Percentiles rank a stretch among this genome's conserved stretches.
Evolutionary conservation across 345 rosid species (phyloP).

Genomic region (Ceriops tagal): DNA sequence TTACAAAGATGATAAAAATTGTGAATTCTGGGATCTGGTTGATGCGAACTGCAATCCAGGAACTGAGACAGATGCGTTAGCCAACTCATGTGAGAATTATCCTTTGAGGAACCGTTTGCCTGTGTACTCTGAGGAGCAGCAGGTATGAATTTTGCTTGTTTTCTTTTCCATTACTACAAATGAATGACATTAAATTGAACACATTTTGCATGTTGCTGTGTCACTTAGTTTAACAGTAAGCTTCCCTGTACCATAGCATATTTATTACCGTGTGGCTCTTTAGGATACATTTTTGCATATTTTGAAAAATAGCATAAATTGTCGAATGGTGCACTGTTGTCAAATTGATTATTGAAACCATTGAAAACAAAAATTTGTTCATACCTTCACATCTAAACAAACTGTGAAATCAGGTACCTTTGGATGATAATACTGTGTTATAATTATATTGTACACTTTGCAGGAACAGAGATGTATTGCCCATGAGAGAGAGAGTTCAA

Average conservation of each 20-base stretch:
- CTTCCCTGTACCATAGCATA: no score
- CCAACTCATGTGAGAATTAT: constrained; percentile 36
- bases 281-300: no score
- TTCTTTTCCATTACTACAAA: neutral
- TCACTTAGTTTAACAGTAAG: no score
- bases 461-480: constrained; percentile 59
- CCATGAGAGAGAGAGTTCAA: constrained; percentile 49
- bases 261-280: no score
- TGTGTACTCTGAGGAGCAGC: constrained; percentile 50
- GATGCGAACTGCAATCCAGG: constrained; percentile 30
- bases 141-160: constrained; percentile 18
- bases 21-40: constrained; percentile 24
- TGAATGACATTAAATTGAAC: neutral
- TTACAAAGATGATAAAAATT: constrained; percentile 21
- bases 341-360: neutral
- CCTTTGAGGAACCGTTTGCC: constrained; percentile 34
- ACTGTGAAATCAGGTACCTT: no score
- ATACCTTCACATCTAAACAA: neutral
- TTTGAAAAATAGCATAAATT: no score
- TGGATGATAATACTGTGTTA: constrained; percentile 7
- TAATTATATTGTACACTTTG: constrained; percentile 23
- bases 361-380: neutral
- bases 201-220: no score
- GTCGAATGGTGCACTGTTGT: no score
- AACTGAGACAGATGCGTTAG: constrained; percentile 31